Conservation (phyloP, 1,139 yeast species). For the Saccharomyces hybrid region DNA sequence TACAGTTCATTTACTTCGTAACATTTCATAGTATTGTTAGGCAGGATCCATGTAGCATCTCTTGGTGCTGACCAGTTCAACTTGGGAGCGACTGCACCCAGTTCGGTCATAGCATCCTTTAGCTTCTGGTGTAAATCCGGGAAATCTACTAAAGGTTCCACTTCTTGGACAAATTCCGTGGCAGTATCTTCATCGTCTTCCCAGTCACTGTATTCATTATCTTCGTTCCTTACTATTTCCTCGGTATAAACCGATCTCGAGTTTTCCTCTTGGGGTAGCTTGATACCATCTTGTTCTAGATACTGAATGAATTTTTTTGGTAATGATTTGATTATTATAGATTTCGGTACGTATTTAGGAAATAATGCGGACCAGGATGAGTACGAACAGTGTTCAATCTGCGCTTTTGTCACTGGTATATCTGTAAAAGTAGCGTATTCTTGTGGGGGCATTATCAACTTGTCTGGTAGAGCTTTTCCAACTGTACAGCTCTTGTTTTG, state of each 20-base stretch:
- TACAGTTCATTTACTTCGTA: constrained; percentile 65
- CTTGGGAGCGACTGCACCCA: constrained; percentile 72
- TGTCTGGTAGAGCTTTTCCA: neutral
- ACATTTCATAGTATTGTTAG: constrained; percentile 71
- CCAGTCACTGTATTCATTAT: constrained; percentile 69
- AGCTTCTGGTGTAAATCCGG: constrained; percentile 51
- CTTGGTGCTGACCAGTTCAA: constrained; percentile 95
- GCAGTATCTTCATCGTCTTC: constrained; percentile 42
- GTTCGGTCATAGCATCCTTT: constrained; percentile 36
- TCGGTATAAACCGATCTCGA: constrained; percentile 32
- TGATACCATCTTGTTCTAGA: constrained; percentile 68
- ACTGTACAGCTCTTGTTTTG: neutral
- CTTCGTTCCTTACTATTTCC: constrained; percentile 40
- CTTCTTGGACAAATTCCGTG: constrained; percentile 18
- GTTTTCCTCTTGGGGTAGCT: constrained; percentile 43
- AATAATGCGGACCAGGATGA: constrained; percentile 66
- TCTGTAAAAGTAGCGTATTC: constrained; percentile 29
- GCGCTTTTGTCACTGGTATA: constrained; percentile 39
- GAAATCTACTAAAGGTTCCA: constrained; percentile 46
- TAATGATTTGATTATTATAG: constrained; percentile 54
- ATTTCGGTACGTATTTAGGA: constrained; percentile 42
- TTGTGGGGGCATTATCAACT: neutral
- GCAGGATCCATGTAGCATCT: constrained; percentile 87
- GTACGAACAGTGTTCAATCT: constrained; percentile 60
- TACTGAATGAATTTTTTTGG: constrained; percentile 65